Evolutionary conservation across 2,329 filamentous ascomycete genomes (phyloP).

Genomic region (Diaporthe citri): DNA sequence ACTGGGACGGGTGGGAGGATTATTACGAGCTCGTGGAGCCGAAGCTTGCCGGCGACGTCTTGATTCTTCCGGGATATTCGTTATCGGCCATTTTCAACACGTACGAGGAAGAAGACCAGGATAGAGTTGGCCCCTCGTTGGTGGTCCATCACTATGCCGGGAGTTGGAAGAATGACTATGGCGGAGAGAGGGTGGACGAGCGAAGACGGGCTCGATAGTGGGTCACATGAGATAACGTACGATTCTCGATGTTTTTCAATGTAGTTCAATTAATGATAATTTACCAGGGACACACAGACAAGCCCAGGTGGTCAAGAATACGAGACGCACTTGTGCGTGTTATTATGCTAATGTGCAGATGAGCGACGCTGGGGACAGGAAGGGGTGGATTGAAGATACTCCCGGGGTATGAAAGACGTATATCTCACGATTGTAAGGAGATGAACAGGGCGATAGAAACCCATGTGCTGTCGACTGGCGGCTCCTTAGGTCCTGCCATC

Average conservation of each 20-base stretch:
- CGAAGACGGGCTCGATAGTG: neutral
- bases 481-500: neutral
- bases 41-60: conserved; percentile 8
- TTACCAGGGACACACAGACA: neutral
- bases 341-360: neutral
- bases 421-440: neutral
- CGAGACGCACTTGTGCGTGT: neutral
- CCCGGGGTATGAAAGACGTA: neutral
- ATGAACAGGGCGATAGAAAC: neutral
- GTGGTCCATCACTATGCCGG: conserved; percentile 32
- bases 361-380: neutral
- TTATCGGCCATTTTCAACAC: conserved; percentile 35
- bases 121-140: conserved; percentile 17
- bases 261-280: neutral
- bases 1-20: neutral
- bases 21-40: conserved; percentile 21
- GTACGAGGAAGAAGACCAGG: conserved; percentile 37
- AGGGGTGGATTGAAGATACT: neutral
- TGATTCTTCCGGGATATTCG: conserved; percentile 18
- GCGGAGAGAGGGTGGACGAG: conserved; percentile 9
- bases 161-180: conserved; percentile 30
- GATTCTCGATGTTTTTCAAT: neutral
- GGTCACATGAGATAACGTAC: neutral
- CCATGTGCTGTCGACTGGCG: neutral
- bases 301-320: neutral